Evolutionary conservation across 805 yeast genomes (phyloP).

Genomic region (Candida stauntonica): DNA sequence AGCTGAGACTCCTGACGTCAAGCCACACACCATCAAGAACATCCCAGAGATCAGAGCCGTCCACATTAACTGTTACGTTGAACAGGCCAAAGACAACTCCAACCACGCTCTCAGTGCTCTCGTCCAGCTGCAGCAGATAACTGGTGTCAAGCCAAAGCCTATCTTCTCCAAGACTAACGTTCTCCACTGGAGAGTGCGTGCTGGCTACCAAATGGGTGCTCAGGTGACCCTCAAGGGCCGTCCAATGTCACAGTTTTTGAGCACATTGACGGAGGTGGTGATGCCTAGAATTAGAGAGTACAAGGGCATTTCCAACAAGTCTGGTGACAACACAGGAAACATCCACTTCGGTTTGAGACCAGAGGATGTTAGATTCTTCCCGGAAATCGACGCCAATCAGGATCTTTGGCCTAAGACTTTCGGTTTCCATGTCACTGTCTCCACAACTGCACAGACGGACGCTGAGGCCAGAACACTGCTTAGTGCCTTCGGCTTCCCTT

Average conservation of each 20-base stretch:
- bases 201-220: constrained; percentile 90
- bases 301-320: constrained; percentile 64
- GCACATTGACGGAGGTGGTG: constrained; percentile 86
- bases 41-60: constrained; percentile 71
- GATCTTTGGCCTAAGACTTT: constrained; percentile 85
- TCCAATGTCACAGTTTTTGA: constrained; percentile 78
- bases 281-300: constrained; percentile 90
- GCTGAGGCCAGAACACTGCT: constrained; percentile 82
- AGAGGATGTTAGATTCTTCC: constrained; percentile 77
- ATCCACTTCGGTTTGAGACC: constrained; percentile 79
- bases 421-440: constrained; percentile 81
- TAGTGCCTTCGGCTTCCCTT: constrained; percentile 80
- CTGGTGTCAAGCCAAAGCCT: constrained; percentile 80
- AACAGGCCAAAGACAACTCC: constrained; percentile 62
- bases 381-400: constrained; percentile 87
- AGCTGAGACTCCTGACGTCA: constrained; percentile 69
- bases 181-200: constrained; percentile 80
- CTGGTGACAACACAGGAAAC: constrained; percentile 86
- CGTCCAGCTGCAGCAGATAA: constrained; percentile 84
- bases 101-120: constrained; percentile 73
- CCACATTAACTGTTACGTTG: constrained; percentile 70
- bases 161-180: constrained; percentile 75
- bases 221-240: constrained; percentile 72
- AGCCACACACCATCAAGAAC: constrained; percentile 61
- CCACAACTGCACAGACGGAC: constrained; percentile 87